Evolutionary conservation across 352 stramenopile species (phyloP).

Genomic region (Phytophthora ramorum): DNA sequence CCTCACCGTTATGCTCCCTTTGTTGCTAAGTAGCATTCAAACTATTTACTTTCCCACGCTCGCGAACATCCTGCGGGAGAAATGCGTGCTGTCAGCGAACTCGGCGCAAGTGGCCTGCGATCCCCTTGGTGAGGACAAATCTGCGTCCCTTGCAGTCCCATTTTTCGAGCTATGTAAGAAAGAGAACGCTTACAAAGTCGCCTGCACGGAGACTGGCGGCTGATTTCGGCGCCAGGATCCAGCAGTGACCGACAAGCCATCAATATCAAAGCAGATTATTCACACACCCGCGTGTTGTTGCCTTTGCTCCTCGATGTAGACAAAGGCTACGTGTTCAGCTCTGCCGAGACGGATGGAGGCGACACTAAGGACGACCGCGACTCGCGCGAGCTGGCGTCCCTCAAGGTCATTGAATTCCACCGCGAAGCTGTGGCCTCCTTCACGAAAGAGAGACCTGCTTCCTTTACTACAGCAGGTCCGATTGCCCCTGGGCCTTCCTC

Average conservation of each 20-base stretch:
- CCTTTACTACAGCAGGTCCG: constrained; percentile 24
- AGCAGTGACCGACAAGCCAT: constrained; percentile 23
- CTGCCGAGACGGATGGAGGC: constrained; percentile 33
- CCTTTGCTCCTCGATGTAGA: constrained; percentile 18
- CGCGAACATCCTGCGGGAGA: constrained; percentile 73
- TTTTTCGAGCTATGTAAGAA: constrained; percentile 47
- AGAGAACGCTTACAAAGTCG: constrained; percentile 40
- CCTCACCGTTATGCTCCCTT: background rate
- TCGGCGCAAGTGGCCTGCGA: constrained; percentile 56
- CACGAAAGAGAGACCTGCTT: constrained; percentile 24
- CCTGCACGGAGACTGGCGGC: constrained; percentile 22
- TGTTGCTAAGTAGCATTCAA: constrained; percentile 41
- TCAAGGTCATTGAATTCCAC: constrained; percentile 33
- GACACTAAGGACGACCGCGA: constrained; percentile 29
- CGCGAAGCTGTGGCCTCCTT: constrained; percentile 27
- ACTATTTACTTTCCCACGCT: constrained; percentile 75
- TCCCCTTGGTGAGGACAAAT: constrained; percentile 17
- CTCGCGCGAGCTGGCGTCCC: constrained; percentile 18
- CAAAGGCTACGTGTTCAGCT: constrained; percentile 64
- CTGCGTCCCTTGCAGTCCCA: constrained; percentile 16
- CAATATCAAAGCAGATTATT: constrained; percentile 41
- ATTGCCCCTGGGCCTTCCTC: constrained; percentile 14
- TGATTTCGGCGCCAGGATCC: constrained; percentile 12
- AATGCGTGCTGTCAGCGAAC: constrained; percentile 49
- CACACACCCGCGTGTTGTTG: constrained; percentile 28